Base-by-base conservation (phyloP, 1,139 yeast genomes). In the Trichomonascaceae sp. region DNA sequence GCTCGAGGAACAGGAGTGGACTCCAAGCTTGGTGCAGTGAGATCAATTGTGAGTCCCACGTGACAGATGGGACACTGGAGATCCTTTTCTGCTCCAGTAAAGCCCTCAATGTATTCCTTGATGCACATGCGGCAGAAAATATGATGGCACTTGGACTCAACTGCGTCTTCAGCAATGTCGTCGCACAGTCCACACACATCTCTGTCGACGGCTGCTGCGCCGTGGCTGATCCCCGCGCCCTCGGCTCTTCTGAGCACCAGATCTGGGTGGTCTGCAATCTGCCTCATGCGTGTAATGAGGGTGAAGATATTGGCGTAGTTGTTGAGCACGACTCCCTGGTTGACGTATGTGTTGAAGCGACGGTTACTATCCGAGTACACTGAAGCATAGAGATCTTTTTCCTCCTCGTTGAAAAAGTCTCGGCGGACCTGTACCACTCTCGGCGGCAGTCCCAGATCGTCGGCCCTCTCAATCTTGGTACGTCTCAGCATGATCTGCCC, bases 111-210 rank as follows among this genome's bases (percentile, higher is more conserved):
- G 49, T 89, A 89, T 53, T 92, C 98, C 43, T 69, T 74, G 38
- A 89, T 73, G 54, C 99, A 89, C 65, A 89, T 66, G 27, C 99
- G 69, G 53, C 99, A 89, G 52, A 89, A 89, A 38, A 72, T 71
- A 50, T 89, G 99, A 46, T 81, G 95, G 52, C 98, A 89, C 52
- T 78, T 80, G 2, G 95, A 80, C 53, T 81, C 87, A 32, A 92
- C 84, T 0, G 98, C 94, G 42, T 89, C 98, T 55, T 89, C 97
- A 0, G 98, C 95, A 56, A 85, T 96, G 51, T 92, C 98, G 46
- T 87, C 97, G 59, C 99, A 92, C 17, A 89, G 56, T 45, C 82
- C 92, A 53, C 98, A 89, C 31, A 92, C 78, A 17, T 85, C 69
- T 1, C 78, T 76, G 4, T 52, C 54, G 6, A 46, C 51, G 2